Evolutionary conservation across 2,329 filamentous ascomycete genomes (phyloP).

Genomic region (Aspergillus sp.): DNA sequence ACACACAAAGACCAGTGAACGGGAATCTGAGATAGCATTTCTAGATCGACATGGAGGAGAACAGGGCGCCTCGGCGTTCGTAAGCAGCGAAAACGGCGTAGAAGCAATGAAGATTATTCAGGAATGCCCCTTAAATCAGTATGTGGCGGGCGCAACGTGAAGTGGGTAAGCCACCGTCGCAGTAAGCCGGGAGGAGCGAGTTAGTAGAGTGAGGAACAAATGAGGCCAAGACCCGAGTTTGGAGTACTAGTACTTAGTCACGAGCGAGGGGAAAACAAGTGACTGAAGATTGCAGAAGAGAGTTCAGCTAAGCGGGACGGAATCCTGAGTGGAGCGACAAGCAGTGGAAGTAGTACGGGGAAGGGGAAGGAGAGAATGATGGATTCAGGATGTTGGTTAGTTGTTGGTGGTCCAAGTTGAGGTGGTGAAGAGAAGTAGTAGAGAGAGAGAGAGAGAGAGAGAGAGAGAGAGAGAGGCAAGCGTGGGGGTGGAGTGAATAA

Average conservation of each 20-base stretch:
- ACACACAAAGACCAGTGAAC: not conserved
- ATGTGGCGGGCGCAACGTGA: not conserved
- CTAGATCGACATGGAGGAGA: conserved; percentile 1
- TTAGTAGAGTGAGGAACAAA: not conserved
- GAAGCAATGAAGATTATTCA: not conserved
- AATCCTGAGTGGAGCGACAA: not conserved
- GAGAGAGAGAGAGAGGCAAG: too few relatives aligned
- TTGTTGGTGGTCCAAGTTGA: not conserved
- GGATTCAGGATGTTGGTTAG: not conserved
- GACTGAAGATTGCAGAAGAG: not conserved
- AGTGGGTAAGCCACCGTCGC: not conserved
- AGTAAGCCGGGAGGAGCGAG: not conserved
- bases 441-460: too few relatives aligned
- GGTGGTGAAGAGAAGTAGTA: too few relatives aligned
- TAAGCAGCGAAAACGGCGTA: not conserved
- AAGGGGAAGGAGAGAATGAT: not conserved
- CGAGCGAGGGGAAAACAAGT: not conserved
- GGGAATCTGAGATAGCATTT: not conserved
- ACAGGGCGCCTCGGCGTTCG: not conserved
- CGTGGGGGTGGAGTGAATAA: too few relatives aligned
- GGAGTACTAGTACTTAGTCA: not conserved
- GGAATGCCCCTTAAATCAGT: not conserved
- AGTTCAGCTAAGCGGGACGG: not conserved
- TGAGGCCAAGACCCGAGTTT: conserved; percentile 1
- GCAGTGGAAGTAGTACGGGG: not conserved